Conservation (phyloP, 164 flowering plant species). For the Aristolochia fimbriata region DNA sequence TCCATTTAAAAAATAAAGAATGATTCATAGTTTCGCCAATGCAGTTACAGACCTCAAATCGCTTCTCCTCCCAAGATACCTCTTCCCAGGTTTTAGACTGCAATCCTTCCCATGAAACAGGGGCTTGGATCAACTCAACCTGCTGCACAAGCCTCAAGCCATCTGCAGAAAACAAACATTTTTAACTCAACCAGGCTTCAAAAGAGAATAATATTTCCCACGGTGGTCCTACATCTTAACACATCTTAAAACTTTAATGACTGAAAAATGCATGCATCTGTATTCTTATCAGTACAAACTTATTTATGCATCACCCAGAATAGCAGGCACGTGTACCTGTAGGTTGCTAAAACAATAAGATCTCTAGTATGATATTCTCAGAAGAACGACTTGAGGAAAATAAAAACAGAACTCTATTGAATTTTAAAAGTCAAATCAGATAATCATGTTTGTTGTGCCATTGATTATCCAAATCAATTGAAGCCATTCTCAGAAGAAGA, state of each 20-base stretch:
- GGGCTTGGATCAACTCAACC: conserved; percentile 59
- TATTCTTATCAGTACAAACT: too few species aligned
- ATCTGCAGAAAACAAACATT: conserved; percentile 28
- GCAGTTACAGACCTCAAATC: conserved; percentile 33
- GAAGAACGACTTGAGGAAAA: background rate
- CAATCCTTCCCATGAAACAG: conserved; percentile 43
- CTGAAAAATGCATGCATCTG: too few species aligned
- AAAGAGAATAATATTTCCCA: background rate
- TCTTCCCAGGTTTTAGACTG: conserved; percentile 45
- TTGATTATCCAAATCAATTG: too few species aligned
- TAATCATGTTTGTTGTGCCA: too few species aligned
- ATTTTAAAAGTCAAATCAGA: too few species aligned
- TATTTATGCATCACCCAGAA: too few species aligned
- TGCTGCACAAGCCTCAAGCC: conserved; percentile 81
- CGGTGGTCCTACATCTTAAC: background rate
- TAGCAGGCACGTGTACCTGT: too few species aligned
- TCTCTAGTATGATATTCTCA: background rate
- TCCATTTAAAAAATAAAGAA: too few species aligned
- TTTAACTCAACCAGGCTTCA: background rate
- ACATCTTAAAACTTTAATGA: too few species aligned
- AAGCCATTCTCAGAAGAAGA: too few species aligned
- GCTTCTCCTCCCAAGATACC: conserved; percentile 55
- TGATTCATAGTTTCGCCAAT: background rate
- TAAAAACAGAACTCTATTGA: background rate
- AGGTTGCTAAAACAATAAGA: too few species aligned